These are phyloP conservation scores for Ogataea nakhonphanomensis DNA, from an alignment of 805 yeast genomes.

Conservation along the genomic window DNA sequence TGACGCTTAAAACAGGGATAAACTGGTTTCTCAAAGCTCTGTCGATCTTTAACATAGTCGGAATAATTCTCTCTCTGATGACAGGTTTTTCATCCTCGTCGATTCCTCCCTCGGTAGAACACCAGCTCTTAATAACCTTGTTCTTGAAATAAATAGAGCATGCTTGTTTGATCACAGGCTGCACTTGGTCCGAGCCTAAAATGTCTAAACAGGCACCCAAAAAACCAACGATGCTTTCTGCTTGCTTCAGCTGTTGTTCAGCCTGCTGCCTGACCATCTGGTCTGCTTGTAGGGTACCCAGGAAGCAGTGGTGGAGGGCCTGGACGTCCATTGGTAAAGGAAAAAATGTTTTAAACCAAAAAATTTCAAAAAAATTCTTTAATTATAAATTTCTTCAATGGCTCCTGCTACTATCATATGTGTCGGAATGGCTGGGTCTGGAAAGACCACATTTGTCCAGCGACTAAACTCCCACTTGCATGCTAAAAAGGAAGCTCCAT, in stretches of 20 bases:
- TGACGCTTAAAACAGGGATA: constrained; percentile 49
- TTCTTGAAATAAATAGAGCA: constrained; percentile 89
- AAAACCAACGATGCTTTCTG: constrained; percentile 65
- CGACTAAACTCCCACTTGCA: constrained; percentile 87
- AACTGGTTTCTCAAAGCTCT: constrained; percentile 44
- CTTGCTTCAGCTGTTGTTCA: constrained; percentile 59
- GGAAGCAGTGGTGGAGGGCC: constrained; percentile 68
- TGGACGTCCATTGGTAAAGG: constrained; percentile 58
- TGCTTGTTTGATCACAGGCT: constrained; percentile 61
- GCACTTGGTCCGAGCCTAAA: constrained; percentile 49
- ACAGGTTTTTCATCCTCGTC: constrained; percentile 71
- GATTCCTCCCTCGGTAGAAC: constrained; percentile 34
- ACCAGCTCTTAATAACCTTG: constrained; percentile 66
- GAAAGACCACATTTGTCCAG: constrained; percentile 98
- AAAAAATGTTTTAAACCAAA: constrained; percentile 1
- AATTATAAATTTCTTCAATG: constrained; percentile 13
- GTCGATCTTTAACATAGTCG: constrained; percentile 52
- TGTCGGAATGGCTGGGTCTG: constrained; percentile 61
- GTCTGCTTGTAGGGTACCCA: constrained; percentile 72
- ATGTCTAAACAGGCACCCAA: constrained; percentile 80
- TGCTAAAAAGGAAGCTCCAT: constrained; percentile 68
- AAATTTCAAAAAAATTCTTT: neutral
- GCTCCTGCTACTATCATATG: constrained; percentile 38
- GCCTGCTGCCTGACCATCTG: constrained; percentile 61
- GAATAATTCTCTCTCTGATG: constrained; percentile 64